Conservation (phyloP, 148 eudicot genomes). For the Persicaria tinctoria region DNA sequence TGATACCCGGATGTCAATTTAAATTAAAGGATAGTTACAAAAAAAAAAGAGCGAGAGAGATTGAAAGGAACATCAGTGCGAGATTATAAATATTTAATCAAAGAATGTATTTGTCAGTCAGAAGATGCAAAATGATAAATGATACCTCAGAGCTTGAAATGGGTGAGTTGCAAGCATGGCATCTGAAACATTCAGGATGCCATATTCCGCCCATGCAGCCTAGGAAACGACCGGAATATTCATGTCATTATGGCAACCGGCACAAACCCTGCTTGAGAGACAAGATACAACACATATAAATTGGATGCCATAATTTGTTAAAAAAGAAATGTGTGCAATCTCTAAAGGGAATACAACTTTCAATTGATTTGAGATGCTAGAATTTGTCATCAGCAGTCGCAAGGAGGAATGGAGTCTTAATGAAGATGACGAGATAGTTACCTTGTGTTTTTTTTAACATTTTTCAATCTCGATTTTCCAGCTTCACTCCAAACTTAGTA, state of each 20-base stretch:
- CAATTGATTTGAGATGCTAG: neutral
- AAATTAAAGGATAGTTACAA: neutral
- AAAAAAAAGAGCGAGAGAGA: too few species aligned
- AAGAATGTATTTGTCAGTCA: neutral
- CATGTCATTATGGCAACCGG: slow-evolving; percentile 66
- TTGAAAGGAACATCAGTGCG: neutral
- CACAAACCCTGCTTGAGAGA: slow-evolving; percentile 49
- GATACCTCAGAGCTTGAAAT: slow-evolving; percentile 69
- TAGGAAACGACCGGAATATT: slow-evolving; percentile 64
- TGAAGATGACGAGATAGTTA: too few species aligned
- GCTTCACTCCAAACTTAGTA: too few species aligned
- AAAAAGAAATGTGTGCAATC: neutral
- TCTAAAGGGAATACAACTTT: neutral
- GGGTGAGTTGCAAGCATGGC: slow-evolving; percentile 66
- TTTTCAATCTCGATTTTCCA: too few species aligned
- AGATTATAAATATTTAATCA: neutral
- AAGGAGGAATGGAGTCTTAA: neutral
- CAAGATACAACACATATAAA: neutral
- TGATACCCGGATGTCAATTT: neutral
- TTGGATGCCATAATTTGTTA: neutral
- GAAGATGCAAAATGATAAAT: neutral
- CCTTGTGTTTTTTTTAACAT: too few species aligned
- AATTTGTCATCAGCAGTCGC: neutral
- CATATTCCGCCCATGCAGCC: slow-evolving; percentile 77
- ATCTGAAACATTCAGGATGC: slow-evolving; percentile 84